Evolutionary conservation across 2,329 filamentous ascomycete genomes (phyloP).

Genomic region (Hypoxylon sp.): DNA sequence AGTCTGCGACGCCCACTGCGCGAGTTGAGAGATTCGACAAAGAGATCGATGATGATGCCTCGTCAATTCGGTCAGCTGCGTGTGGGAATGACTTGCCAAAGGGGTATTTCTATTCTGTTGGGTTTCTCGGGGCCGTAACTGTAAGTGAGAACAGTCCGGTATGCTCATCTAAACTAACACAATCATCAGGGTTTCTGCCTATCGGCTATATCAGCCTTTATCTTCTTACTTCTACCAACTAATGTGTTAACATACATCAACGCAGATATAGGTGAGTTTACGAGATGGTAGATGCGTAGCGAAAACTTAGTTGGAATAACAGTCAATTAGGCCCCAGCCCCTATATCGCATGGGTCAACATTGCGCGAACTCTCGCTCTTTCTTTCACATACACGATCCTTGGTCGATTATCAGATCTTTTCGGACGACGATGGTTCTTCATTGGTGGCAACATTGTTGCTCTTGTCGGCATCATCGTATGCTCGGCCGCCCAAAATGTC

Average conservation of each 20-base stretch:
- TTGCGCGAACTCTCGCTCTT: conserved; percentile 56
- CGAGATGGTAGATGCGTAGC: background rate
- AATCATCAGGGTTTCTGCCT: conserved; percentile 56
- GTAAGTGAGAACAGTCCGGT: conserved; percentile 45
- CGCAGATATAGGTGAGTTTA: conserved; percentile 54
- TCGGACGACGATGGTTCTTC: conserved; percentile 60
- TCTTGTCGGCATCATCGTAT: conserved; percentile 57
- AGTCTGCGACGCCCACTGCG: conserved; percentile 32
- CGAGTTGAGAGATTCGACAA: conserved; percentile 30
- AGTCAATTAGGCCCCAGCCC: conserved; percentile 51
- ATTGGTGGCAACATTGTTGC: conserved; percentile 58
- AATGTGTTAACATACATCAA: conserved; percentile 58
- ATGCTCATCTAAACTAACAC: conserved; percentile 21
- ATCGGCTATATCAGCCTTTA: conserved; percentile 57
- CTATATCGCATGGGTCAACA: conserved; percentile 57
- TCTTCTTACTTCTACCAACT: conserved; percentile 58
- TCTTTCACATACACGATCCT: conserved; percentile 58
- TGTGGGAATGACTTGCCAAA: conserved; percentile 56
- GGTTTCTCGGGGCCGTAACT: conserved; percentile 54
- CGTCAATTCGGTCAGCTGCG: conserved; percentile 56
- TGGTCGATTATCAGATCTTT: conserved; percentile 59
- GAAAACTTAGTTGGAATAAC: conserved; percentile 7
- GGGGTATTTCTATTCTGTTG: conserved; percentile 57
- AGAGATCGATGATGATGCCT: conserved; percentile 58
- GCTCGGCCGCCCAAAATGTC: conserved; percentile 55